Evolutionary conservation across 2,329 filamentous ascomycete species (phyloP), one percentile per base, ranked within the genome.

Genomic region (Aspergillus sojae): DNA sequence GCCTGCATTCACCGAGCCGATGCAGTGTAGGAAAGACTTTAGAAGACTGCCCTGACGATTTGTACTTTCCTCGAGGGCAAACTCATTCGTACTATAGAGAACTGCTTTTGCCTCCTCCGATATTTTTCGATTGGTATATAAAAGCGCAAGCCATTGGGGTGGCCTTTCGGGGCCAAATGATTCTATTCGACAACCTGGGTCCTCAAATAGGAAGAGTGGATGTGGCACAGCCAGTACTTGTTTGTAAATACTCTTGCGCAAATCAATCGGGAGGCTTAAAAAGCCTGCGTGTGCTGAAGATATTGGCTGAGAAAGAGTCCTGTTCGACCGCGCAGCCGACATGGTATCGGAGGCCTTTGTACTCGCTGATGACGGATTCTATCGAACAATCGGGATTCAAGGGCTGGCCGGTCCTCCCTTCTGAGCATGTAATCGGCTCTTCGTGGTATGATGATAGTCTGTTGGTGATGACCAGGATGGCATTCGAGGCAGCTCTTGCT

Each of bases 201-300:
- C 63, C n/a, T 65, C 45, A 14, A 65, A 65, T 21, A 65, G 30
- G n/a, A 39, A 59, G 14, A 62, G 21, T 54, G 46, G 53, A n/a
- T 62, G 54, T n/a, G 57, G 46, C 23, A 65, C 10, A 14, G 28
- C 19, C 21, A 65, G 60, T 6, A 58, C 36, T 16, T 19, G 36
- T 55, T 55, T 21, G 46, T 65, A 65, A 30, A 60, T 58, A 19
- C 4, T 36, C 1, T 57, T 45, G 2, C 57, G 39, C n/a, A 54
- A 16, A 10, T 53, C 11, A n/a, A 54, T 50, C 10, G 57, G 53
- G 1, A 65, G 16, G 4, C n/a, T 32, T 3, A 62, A 48, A 32
- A 65, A 30, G 9, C 23, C 12, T 5, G 16, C 23, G 5, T 4
- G 9, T 6, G 45, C 3, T 3, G 21, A 26, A 14, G 45, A n/a